phyloP scores from a whole-genome alignment of 1,139 yeast species.

The Pichia sp. region DNA sequence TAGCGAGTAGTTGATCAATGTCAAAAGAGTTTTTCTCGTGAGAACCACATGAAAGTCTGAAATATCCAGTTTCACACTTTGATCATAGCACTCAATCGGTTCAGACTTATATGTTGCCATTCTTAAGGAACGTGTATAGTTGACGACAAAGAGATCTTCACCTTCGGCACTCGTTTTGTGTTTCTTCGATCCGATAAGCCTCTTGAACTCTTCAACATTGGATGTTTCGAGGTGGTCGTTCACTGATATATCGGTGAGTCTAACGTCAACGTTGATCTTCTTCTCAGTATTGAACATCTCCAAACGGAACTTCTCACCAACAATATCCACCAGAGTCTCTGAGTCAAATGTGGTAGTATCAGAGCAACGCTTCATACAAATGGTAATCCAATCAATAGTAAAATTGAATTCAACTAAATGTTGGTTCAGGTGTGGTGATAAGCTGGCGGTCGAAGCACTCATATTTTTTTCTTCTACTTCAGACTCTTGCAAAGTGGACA shows the following conservation, averaged over 20 bases:
- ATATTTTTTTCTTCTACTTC: not conserved
- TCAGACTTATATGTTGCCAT: slow-evolving; percentile 50
- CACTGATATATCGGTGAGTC: slow-evolving; percentile 57
- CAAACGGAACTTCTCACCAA: slow-evolving; percentile 59
- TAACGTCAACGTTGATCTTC: slow-evolving; percentile 61
- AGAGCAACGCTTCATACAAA: slow-evolving; percentile 63
- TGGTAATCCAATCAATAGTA: slow-evolving; percentile 52
- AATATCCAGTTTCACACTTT: slow-evolving; percentile 63
- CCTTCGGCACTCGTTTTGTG: slow-evolving; percentile 28
- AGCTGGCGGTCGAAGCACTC: slow-evolving; percentile 1
- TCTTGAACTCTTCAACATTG: slow-evolving; percentile 55
- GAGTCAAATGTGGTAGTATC: slow-evolving; percentile 55
- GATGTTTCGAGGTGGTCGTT: slow-evolving; percentile 70
- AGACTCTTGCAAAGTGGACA: too few species aligned
- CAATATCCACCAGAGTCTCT: slow-evolving; percentile 63
- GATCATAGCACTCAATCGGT: slow-evolving; percentile 70
- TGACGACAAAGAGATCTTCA: slow-evolving; percentile 52
- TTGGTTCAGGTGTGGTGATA: slow-evolving; percentile 31
- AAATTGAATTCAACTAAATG: slow-evolving; percentile 66
- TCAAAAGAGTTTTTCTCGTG: slow-evolving; percentile 70
- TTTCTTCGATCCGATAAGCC: slow-evolving; percentile 59
- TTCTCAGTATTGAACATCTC: slow-evolving; percentile 51
- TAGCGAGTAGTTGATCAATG: slow-evolving; percentile 71
- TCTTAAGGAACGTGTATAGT: slow-evolving; percentile 53
- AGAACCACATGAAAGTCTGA: slow-evolving; percentile 76